Percentiles rank a stretch among this genome's conserved stretches.
Evolutionary conservation across 257 asterid species (phyloP).

Genomic region (Ocimum tenuiflorum): DNA sequence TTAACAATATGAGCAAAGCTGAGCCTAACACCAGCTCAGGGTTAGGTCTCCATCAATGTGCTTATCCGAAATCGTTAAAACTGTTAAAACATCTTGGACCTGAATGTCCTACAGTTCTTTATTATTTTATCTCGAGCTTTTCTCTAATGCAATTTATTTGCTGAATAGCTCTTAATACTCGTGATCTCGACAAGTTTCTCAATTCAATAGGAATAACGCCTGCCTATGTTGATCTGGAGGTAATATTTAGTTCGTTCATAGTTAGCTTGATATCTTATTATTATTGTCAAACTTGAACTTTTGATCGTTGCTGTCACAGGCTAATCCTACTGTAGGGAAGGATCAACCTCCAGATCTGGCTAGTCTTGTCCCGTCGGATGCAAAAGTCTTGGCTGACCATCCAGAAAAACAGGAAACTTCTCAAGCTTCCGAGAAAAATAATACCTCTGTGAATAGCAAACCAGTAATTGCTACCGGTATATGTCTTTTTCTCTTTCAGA

Average conservation of each 20-base stretch:
- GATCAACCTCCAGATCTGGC: constrained; percentile 98
- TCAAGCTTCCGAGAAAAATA: constrained; percentile 30
- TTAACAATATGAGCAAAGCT: neutral
- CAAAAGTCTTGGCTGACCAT: constrained; percentile 30
- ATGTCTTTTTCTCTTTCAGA: neutral
- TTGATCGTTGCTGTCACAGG: constrained; percentile 35
- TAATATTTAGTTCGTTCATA: constrained; percentile 27
- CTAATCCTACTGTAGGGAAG: constrained; percentile 80
- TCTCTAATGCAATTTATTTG: constrained; percentile 12
- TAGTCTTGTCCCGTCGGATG: constrained; percentile 72
- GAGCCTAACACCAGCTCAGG: neutral
- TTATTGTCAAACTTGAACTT: constrained; percentile 6
- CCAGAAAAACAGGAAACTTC: constrained; percentile 30
- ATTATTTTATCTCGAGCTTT: constrained; percentile 5
- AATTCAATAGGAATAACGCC: constrained; percentile 64
- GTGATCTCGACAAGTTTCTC: constrained; percentile 74
- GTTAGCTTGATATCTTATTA: neutral
- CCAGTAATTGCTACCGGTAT: constrained; percentile 41
- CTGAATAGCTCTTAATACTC: constrained; percentile 54
- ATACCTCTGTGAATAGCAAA: constrained; percentile 28
- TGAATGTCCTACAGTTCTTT: neutral
- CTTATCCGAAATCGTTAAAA: neutral
- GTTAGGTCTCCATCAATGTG: constrained; percentile 5
- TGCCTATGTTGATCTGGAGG: constrained; percentile 88
- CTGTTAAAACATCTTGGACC: neutral